Conservation (phyloP, 345 rosid species). For the Geranium brycei region DNA sequence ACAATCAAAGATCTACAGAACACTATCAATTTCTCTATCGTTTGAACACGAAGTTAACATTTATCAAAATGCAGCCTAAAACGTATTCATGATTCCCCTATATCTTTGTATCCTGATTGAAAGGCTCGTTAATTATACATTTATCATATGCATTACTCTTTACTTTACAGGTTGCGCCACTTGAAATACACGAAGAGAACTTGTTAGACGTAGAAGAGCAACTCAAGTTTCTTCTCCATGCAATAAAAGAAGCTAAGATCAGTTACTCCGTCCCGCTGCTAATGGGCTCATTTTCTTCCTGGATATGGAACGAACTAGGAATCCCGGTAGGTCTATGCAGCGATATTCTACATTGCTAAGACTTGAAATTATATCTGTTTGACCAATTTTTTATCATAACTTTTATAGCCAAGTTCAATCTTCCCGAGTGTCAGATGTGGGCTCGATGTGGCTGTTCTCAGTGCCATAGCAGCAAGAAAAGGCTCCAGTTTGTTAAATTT, state of each 20-base stretch:
- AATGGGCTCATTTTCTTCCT: conserved; percentile 59
- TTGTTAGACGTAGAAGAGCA: conserved; percentile 75
- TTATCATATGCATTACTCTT: conserved; percentile 3
- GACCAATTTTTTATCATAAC: not conserved
- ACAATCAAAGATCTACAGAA: no score
- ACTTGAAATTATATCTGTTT: not conserved
- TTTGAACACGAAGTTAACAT: no score
- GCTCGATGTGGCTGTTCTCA: conserved; percentile 85
- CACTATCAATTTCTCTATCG: no score
- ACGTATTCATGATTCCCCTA: not conserved
- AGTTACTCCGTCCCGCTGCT: conserved; percentile 42
- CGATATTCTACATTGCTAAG: not conserved
- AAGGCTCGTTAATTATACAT: no score
- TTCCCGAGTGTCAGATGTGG: conserved; percentile 92
- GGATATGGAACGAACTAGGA: conserved; percentile 75
- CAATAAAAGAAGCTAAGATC: conserved; percentile 44
- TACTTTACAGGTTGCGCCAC: conserved; percentile 73
- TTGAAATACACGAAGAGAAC: conserved; percentile 54
- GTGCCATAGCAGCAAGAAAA: conserved; percentile 49
- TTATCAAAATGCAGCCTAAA: no score
- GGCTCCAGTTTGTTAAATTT: conserved; percentile 41
- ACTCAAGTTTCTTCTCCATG: conserved; percentile 51
- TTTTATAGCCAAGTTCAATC: conserved; percentile 54
- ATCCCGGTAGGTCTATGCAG: conserved; percentile 38
- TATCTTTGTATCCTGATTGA: no score